These are phyloP conservation scores for Kuraishia floccosa DNA, from an alignment of 805 yeast species.

Conservation along the genomic window DNA sequence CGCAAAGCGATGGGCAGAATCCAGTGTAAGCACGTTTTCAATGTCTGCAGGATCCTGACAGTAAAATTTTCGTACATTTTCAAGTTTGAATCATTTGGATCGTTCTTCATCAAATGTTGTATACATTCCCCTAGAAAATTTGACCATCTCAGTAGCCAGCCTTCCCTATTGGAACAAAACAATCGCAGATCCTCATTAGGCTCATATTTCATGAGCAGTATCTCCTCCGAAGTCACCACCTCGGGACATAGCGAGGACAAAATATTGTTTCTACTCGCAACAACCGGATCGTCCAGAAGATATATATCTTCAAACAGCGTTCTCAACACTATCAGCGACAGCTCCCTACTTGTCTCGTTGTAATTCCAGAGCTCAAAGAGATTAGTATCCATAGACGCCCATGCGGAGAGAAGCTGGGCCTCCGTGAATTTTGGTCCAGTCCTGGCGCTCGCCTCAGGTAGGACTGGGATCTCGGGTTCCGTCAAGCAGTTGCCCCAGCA, in stretches of 20 bases:
- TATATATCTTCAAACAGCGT: constrained; percentile 91
- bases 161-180: constrained; percentile 62
- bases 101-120: constrained; percentile 18
- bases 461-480: constrained; percentile 9
- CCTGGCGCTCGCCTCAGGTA: constrained; percentile 18
- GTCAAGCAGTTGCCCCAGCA: constrained; percentile 74
- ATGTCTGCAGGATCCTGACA: constrained; percentile 62
- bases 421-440: constrained; percentile 19
- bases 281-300: constrained; percentile 83
- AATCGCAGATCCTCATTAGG: constrained; percentile 48
- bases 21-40: constrained; percentile 91
- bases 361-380: constrained; percentile 66
- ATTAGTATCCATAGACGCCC: constrained; percentile 82
- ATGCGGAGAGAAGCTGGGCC: constrained; percentile 50
- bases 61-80: constrained; percentile 26
- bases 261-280: constrained; percentile 65
- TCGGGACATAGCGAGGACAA: constrained; percentile 78
- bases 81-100: constrained; percentile 17
- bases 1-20: constrained; percentile 67
- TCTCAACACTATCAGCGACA: constrained; percentile 67
- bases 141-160: constrained; percentile 86
- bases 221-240: constrained; percentile 60
- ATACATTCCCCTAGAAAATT: constrained; percentile 35
- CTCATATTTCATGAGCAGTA: constrained; percentile 54
- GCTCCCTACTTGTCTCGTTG: constrained; percentile 55